These are phyloP conservation scores for Hypoxylon intermedium DNA, from an alignment of 495 filamentous ascomycete species.

Conservation along the genomic window DNA sequence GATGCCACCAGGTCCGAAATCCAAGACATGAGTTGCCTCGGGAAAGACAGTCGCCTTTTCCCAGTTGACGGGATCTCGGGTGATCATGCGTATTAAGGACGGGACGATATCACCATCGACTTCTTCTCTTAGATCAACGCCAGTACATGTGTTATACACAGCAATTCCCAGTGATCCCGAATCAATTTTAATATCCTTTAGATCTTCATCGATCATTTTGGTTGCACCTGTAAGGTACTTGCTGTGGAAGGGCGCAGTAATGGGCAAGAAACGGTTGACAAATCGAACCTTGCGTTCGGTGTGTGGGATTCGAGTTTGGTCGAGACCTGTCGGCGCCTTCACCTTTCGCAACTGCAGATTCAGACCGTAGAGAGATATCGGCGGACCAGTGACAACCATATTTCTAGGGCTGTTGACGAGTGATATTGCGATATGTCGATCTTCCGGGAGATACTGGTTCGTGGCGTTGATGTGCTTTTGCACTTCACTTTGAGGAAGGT, in stretches of 20 bases:
- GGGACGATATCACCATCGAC: slow-evolving; percentile 74
- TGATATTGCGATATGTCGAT: slow-evolving; percentile 93
- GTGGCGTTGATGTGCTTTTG: slow-evolving; percentile 95
- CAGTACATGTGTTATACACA: slow-evolving; percentile 86
- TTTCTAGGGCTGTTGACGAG: slow-evolving; percentile 96
- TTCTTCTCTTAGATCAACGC: slow-evolving; percentile 74
- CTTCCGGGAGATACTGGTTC: slow-evolving; percentile 90
- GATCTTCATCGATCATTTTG: slow-evolving; percentile 80
- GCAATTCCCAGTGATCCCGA: slow-evolving; percentile 74
- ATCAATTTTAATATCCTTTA: slow-evolving; percentile 78
- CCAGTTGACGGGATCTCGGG: slow-evolving; percentile 90
- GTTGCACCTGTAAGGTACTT: slow-evolving; percentile 84
- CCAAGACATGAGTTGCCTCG: slow-evolving; percentile 87
- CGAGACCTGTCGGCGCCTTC: slow-evolving; percentile 93
- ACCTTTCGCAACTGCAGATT: slow-evolving; percentile 94
- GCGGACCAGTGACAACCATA: slow-evolving; percentile 95
- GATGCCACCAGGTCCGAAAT: slow-evolving; percentile 95
- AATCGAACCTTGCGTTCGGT: slow-evolving; percentile 96
- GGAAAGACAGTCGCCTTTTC: slow-evolving; percentile 90
- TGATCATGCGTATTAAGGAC: slow-evolving; percentile 88
- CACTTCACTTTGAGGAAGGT: slow-evolving; percentile 81
- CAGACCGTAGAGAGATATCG: slow-evolving; percentile 92
- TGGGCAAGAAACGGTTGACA: slow-evolving; percentile 95
- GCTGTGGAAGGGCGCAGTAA: slow-evolving; percentile 98
- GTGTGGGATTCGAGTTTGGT: slow-evolving; percentile 93